Conservation (phyloP, 73 alveolate genomes). For the Stentor coeruleus region DNA sequence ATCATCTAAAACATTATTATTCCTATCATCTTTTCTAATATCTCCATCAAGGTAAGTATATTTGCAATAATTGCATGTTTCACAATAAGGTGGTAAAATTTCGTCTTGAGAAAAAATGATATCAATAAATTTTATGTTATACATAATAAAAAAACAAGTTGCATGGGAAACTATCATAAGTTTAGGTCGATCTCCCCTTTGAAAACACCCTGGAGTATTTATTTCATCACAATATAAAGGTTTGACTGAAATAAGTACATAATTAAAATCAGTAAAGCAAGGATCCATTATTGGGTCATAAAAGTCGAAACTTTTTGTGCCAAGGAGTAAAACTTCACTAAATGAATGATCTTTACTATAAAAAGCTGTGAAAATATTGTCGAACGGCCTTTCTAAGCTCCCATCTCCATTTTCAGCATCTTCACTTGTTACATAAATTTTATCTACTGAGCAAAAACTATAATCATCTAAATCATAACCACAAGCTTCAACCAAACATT, state of each 20-base stretch:
- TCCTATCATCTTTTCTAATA: background rate
- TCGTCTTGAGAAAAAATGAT: background rate
- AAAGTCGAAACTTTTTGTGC: too few relatives aligned
- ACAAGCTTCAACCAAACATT: background rate
- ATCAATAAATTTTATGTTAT: too few relatives aligned
- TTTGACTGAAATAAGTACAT: background rate
- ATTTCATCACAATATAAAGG: background rate
- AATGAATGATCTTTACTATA: too few relatives aligned
- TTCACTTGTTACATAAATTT: too few relatives aligned
- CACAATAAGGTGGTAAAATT: background rate
- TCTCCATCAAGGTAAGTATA: background rate
- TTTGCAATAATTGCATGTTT: background rate
- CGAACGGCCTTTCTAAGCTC: too few relatives aligned
- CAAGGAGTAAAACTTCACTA: too few relatives aligned
- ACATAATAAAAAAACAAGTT: too few relatives aligned
- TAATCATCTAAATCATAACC: too few relatives aligned
- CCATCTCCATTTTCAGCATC: too few relatives aligned
- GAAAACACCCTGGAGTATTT: background rate
- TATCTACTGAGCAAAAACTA: too few relatives aligned
- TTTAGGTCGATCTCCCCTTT: background rate
- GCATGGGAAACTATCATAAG: background rate
- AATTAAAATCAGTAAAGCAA: background rate
- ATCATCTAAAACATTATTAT: background rate
- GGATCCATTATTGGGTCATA: too few relatives aligned
- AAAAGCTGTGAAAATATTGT: too few relatives aligned